Evolutionary conservation across 768 basidiomycete genomes (phyloP), one percentile per base, ranked within the genome.

Genomic region (Pleurotus cornucopiae): DNA sequence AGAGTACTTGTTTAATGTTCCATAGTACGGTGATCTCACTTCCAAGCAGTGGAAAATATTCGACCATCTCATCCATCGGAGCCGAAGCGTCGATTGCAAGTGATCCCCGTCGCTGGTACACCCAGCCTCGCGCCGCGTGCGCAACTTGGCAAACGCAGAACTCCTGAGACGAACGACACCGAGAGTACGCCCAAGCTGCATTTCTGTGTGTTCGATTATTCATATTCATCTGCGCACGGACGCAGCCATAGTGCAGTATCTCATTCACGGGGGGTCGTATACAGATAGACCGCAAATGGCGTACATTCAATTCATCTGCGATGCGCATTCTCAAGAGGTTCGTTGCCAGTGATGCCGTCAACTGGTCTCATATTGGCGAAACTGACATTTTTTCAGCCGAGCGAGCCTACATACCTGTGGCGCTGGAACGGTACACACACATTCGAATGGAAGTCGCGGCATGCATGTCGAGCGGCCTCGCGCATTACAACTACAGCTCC

Each of bases 31-130:
- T 7, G 30, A 34, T 34, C 30, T 34, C 9, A 34, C 30, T 34
- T 34, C 9, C 30, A 2, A 1, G 56, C 23, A 66, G 61, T 68
- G 13, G 44, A 66, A 7, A 72, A 72, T 45, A 67, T 64, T 11
- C 63, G 69, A 4, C 71, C 69, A 34, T 61, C 65, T 6, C 69
- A 70, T 57, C 69, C 66, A 30, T 70, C 69, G 6, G 73, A 71
- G 44, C 71, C 71, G 16, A 18, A 57, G 5, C 62, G 71, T 16
- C 67, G 72, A 20, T 58, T 73, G 6, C 71, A 72, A 63, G 69
- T 74, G 37, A 61, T 74, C 13, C 70, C 71, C 7, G 62, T 72
- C 7, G 68, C 65, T 3, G 57, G 60, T 1, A 57, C 39, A 13
- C 39, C 21, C 3, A 60, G 58, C 25, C 46, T 66, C 1, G 55